These are phyloP conservation scores for Gossypium davidsonii DNA, from an alignment of 441 rosid genomes.

Conservation along the genomic window DNA sequence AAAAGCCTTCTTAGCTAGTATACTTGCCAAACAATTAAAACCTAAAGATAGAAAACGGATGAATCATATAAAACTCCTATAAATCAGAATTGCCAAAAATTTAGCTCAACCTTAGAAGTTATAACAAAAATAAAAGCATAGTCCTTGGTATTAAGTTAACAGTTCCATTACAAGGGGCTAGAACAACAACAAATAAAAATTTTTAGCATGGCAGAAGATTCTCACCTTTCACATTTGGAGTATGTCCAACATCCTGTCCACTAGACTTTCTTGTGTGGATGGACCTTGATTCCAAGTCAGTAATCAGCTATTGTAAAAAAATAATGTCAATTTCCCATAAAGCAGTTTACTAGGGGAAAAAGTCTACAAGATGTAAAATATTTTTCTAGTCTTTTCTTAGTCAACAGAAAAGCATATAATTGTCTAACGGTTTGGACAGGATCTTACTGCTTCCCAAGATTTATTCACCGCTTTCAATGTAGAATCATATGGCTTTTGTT, in stretches of 20 bases:
- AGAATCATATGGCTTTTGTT: slow-evolving; percentile 53
- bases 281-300: slow-evolving; percentile 60
- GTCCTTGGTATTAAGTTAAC: neutral
- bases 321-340: slow-evolving; percentile 29
- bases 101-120: neutral
- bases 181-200: neutral
- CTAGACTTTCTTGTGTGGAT: slow-evolving; percentile 39
- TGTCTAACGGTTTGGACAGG: neutral
- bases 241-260: slow-evolving; percentile 25
- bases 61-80: neutral
- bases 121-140: neutral
- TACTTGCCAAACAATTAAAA: slow-evolving; percentile 14
- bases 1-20: slow-evolving; percentile 27
- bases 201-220: slow-evolving; percentile 4
- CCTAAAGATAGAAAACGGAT: neutral
- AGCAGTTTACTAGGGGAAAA: slow-evolving; percentile 4
- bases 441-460: slow-evolving; percentile 72
- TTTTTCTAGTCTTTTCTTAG: neutral
- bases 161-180: neutral
- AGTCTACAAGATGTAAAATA: slow-evolving; percentile 2
- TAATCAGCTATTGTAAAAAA: slow-evolving; percentile 51
- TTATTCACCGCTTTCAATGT: slow-evolving; percentile 50
- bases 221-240: slow-evolving; percentile 48
- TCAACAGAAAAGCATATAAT: slow-evolving; percentile 8
- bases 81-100: neutral